A percentile compares a stretch with the other conserved stretches of the same genome.
Evolutionary conservation across 2,329 filamentous ascomycete genomes (phyloP).

Genomic region (Sclerotinia trifoliorum): DNA sequence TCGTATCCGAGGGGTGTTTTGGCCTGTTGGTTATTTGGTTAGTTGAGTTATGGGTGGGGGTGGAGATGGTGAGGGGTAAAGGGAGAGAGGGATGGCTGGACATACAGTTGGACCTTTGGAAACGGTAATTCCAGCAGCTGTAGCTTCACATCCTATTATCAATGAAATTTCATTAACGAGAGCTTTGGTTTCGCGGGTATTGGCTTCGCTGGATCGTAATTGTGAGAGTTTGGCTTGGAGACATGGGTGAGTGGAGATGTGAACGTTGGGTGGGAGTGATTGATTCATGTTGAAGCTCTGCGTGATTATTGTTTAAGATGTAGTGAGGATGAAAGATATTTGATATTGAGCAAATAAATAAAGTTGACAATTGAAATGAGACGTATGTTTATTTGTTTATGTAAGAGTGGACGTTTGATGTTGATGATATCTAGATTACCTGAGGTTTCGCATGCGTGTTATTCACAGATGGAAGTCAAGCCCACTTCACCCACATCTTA

Average conservation of each 20-base stretch:
- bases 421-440: not conserved
- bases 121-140: conserved; percentile 61
- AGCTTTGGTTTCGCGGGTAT: conserved; percentile 72
- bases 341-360: not conserved
- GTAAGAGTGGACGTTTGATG: not conserved
- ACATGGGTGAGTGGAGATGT: conserved; percentile 83
- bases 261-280: conserved; percentile 59
- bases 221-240: conserved; percentile 85
- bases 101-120: conserved; percentile 62
- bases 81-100: conserved; percentile 1
- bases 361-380: not conserved
- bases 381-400: conserved; percentile 8
- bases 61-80: not conserved
- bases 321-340: not conserved
- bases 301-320: not conserved
- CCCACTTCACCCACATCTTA: conserved; percentile 1
- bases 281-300: conserved; percentile 31
- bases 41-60: not conserved
- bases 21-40: conserved; percentile 52
- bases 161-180: conserved; percentile 84
- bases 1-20: conserved; percentile 74
- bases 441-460: conserved; percentile 13
- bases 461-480: not conserved
- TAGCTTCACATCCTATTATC: conserved; percentile 79
- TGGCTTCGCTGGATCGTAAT: conserved; percentile 71